Evolutionary conservation across 495 filamentous ascomycete species (phyloP), one percentile per base, ranked within the genome.

Genomic region (Aspergillus panamensis): DNA sequence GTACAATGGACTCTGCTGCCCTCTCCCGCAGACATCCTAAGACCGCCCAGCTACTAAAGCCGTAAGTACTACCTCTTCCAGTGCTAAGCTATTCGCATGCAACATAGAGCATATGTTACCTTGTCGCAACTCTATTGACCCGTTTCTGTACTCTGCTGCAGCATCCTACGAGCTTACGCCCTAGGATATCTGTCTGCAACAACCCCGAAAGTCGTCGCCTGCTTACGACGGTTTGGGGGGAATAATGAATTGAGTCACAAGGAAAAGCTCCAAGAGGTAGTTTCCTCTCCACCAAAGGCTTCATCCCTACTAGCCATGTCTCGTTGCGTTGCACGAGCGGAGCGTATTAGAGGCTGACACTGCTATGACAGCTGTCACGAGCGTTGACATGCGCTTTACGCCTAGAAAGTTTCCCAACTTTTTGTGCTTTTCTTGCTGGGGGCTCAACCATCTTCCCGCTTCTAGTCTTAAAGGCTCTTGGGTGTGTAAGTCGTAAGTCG

Each of bases 371-470:
- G 77, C 53, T 80, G 42, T 58, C 58, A 47, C 64, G 60, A 21
- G 64, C 77, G 48, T 59, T 82, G 29, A 67, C 65, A 37, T 63
- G 66, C 53, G 62, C 76, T 49, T 49, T 80, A 21, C 73, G 73
- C 20, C 44, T 73, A 19, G 69, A 77, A 63, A 72, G 87, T 39
- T 94, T 96, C 65, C 89, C 92, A 31, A 84, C 90, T 6, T 94
- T 91, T 67, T 96, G 92, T 72, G 92, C 82, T 10, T 71, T 78
- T 14, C 71, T 94, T 16, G 81, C 93, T 45, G 90, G 89, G 35
- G 88, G 89, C 30, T 90, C 86, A 58, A 90, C 87, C 14, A 62
- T 92, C 47, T 71, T 94, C n/a, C 85, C 81, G 58, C 40, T 70
- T 8, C 31, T 73, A 33, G 60, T 72, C 48, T 67, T 73, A 55